Conservation (phyloP, 2,329 filamentous ascomycete genomes). For the Fusarium praegraminearum region DNA sequence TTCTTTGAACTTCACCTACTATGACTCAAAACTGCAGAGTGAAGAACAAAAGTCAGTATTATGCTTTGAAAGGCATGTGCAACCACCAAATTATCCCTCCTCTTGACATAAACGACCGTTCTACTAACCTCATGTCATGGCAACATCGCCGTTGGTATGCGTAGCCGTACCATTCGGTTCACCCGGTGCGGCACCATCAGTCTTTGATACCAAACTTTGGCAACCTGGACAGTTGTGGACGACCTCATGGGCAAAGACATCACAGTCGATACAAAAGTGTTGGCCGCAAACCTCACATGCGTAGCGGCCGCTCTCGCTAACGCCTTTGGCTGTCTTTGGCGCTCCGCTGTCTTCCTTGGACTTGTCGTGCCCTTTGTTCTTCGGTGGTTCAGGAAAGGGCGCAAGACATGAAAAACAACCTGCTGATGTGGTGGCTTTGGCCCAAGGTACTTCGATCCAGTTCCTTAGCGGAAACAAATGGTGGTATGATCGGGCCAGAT, state of each 20-base stretch:
- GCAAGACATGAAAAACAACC: constrained; percentile 84
- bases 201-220: constrained; percentile 61
- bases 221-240: constrained; percentile 97
- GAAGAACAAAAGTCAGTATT: too few relatives aligned
- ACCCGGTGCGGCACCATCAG: constrained; percentile 30
- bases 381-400: constrained; percentile 71
- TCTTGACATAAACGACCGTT: background rate
- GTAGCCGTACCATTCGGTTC: constrained; percentile 50
- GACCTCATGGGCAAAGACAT: constrained; percentile 93
- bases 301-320: constrained; percentile 89
- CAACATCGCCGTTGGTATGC: constrained; percentile 59
- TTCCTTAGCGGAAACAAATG: constrained; percentile 91
- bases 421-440: constrained; percentile 69
- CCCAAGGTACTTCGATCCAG: constrained; percentile 92
- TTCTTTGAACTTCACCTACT: too few relatives aligned
- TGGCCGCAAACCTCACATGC: constrained; percentile 87
- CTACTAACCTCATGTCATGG: constrained; percentile 47
- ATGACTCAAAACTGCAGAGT: too few relatives aligned
- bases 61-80: too few relatives aligned
- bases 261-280: constrained; percentile 98
- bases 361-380: constrained; percentile 37
- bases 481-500: constrained; percentile 92
- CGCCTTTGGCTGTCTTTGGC: constrained; percentile 64
- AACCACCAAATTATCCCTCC: background rate
- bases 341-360: constrained; percentile 38